Evolutionary conservation across 1,284 basidiomycete genomes (phyloP), one percentile per base, ranked within the genome.

Genomic region (Fomitopsis betulina): DNA sequence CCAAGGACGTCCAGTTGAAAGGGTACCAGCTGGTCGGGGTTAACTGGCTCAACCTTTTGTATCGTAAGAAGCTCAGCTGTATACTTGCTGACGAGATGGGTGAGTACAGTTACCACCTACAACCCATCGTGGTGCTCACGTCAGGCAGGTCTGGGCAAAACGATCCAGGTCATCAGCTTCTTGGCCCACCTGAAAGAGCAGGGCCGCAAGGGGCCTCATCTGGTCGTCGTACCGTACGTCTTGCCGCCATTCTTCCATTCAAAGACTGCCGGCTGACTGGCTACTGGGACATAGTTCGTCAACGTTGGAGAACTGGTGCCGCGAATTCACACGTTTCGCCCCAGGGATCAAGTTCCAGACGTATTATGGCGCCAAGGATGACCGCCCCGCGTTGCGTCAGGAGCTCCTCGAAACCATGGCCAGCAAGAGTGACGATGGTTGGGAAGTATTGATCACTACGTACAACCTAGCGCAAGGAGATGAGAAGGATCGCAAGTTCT

Each of bases 71-170:
- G 59, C 82, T 92, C 54, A 96, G 93, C 60, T 98, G 96, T 73
- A 99, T 99, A 70, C 81, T 99, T 30, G 96, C 96, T 1, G 96
- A 99, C 74, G 95, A 98, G 74, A 98, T 98, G 96, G 94, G 95
- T 89, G 70, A 65, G 84, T 80, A 3, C 54, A 52, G 47, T 52
- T 50, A 23, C 55, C 30, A 57, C 52, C 9, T 55, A 58, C 58
- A 64, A 51, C 42, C 63, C 49, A 32, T 37, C 61, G 35, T 53
- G 55, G 38, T 45, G 50, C 57, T 32, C 52, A 37, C 19, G 47
- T 27, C 39, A 4, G 19, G 45, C 43, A 66, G 93, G 95, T 67
- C 85, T 99, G 58, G 97, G 97, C 32, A 99, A 99, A 79, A 99
- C 96, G 1, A 91, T 95, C 25, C 96, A 99, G 75, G 96, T 99